phyloP scores from a whole-genome alignment of 2,329 filamentous ascomycete species.

The Cladobotryum mycophilum region DNA sequence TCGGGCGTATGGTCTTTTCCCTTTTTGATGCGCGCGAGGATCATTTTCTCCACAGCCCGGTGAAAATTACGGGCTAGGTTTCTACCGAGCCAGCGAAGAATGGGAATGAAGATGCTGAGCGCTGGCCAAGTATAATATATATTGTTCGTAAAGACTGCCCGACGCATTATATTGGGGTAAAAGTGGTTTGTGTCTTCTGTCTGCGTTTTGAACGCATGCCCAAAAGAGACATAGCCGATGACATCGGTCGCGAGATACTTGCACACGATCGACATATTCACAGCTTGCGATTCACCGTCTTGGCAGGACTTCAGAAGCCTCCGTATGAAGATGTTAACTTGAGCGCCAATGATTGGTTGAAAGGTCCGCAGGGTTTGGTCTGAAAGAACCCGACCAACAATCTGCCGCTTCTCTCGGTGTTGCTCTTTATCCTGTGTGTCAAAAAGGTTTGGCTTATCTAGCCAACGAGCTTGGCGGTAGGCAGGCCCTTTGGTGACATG shows the following conservation, averaged over 20 bases:
- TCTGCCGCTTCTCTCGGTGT: constrained; percentile 2
- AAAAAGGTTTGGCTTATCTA: too few species aligned
- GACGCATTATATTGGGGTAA: background rate
- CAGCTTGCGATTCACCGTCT: background rate
- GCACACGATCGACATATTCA: background rate
- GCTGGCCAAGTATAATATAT: background rate
- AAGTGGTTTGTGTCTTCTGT: constrained; percentile 2
- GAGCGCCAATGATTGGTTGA: background rate
- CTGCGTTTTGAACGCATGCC: constrained; percentile 1
- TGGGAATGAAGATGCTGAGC: background rate
- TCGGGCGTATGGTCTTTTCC: background rate
- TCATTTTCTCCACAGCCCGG: background rate
- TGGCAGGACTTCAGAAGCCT: background rate
- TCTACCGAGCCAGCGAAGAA: background rate
- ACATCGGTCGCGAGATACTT: background rate
- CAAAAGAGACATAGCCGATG: constrained; percentile 2
- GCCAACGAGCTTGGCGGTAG: background rate
- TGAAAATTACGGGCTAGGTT: background rate
- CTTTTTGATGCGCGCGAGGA: background rate
- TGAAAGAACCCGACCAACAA: background rate
- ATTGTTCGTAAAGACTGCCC: background rate
- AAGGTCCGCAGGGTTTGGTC: constrained; percentile 6
- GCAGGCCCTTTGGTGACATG: background rate
- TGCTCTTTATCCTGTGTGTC: background rate
- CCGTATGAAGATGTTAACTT: constrained; percentile 1